phyloP scores from a whole-genome alignment of 1,284 basidiomycete genomes.

The Apiotrichum brassicae region DNA sequence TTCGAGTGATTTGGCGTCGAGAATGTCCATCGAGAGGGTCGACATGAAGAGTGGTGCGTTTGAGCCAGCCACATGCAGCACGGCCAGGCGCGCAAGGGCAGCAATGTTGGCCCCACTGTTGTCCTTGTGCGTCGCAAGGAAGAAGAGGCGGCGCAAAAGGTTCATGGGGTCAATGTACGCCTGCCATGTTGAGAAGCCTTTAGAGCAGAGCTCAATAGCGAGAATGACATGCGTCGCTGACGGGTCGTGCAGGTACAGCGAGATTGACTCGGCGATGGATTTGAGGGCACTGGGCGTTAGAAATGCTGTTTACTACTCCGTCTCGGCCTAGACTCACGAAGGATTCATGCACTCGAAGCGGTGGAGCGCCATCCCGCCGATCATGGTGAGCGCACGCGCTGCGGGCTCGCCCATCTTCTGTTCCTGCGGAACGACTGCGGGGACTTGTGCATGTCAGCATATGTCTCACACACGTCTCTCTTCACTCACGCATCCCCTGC shows the following conservation, averaged over 20 bases:
- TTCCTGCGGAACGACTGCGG: constrained; percentile 56
- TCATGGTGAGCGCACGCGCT: constrained; percentile 62
- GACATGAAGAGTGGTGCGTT: constrained; percentile 93
- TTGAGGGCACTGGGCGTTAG: neutral
- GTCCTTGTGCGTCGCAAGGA: constrained; percentile 74
- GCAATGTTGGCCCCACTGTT: constrained; percentile 34
- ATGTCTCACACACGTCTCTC: too few species aligned
- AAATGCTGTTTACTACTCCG: too few species aligned
- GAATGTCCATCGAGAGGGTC: constrained; percentile 82
- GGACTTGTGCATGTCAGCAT: constrained; percentile 56
- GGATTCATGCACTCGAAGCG: constrained; percentile 70
- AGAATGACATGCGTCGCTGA: constrained; percentile 59
- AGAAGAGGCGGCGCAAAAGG: constrained; percentile 78
- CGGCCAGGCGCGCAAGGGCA: constrained; percentile 63
- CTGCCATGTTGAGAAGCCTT: constrained; percentile 89
- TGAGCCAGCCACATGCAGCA: constrained; percentile 73
- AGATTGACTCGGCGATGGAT: constrained; percentile 75
- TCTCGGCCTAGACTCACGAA: constrained; percentile 56
- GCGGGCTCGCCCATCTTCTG: constrained; percentile 55
- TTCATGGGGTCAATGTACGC: constrained; percentile 87
- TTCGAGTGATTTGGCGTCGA: constrained; percentile 68
- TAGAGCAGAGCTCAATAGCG: constrained; percentile 81
- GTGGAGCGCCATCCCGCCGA: constrained; percentile 75
- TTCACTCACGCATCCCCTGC: constrained; percentile 23
- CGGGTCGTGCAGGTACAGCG: constrained; percentile 67